Base-by-base conservation (phyloP, 495 filamentous ascomycete genomes). In the Hypoxylon intermedium region DNA sequence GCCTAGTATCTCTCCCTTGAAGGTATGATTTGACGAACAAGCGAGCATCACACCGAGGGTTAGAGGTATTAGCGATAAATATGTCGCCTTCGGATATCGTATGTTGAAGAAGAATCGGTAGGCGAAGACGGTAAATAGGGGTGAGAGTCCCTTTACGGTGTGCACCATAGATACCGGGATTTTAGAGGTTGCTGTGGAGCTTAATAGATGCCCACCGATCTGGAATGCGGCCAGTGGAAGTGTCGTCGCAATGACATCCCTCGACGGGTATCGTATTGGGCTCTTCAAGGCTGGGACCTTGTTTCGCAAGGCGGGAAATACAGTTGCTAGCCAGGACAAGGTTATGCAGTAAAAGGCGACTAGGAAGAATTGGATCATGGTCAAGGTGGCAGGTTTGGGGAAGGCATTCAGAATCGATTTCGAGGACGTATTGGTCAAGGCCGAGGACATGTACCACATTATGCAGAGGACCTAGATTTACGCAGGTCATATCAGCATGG, bases 81-180 rank as follows among this genome's bases (percentile, higher is more conserved):
- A 99, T 11, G 93, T 99, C 19, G 91, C 86, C 26, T 75, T 80
- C 6, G 92, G 88, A 75, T 98, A 99, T 65, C 84, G 88, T 33
- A 98, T 91, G 60, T 88, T 80, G 74, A 93, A 96, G 66, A 96
- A 76, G 57, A 94, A 72, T 11, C 95, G 88, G 74, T 98, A 98
- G 28, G 95, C 94, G 12, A 97, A 71, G 48, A 99, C 94, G 0
- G 94, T 98, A 69, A 98, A 93, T 20, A 99, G 82, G 2, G 94
- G 94, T 1, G 95, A 98, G 38, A 99, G 87, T n/a, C 94, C 95
- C 77, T 99, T 99, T 72, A 99, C 97, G 1, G 95, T 98, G 75
- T 99, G 94, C 13, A 99, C 94, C 34, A 99, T 81, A 16, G 93
- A 97, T 6, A 99, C 94, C 4, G 95, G 92, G 34, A 98, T 98